phyloP scores from a whole-genome alignment of 2,329 filamentous ascomycete genomes.

The Aschersonia sp. region DNA sequence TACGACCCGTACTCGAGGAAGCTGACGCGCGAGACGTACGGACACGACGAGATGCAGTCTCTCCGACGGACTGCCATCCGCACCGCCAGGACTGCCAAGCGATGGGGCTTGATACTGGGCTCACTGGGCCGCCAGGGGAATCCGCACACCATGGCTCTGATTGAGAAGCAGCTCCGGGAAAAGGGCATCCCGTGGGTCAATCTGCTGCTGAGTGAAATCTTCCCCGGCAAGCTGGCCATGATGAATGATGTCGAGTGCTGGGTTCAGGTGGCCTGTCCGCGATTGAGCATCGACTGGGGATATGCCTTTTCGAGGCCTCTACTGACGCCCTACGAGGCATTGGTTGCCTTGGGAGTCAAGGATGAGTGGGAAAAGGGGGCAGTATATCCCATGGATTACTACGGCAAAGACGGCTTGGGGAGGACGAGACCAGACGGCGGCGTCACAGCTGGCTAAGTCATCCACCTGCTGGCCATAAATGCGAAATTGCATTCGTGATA shows the following conservation, averaged over 20 bases:
- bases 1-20: conserved; percentile 94
- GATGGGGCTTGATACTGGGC: conserved; percentile 92
- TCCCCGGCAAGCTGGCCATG: conserved; percentile 84
- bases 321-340: conserved; percentile 86
- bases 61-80: conserved; percentile 65
- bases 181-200: conserved; percentile 71
- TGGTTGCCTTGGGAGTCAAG: conserved; percentile 70
- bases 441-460: not conserved
- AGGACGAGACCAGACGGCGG: conserved; percentile 44
- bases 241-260: conserved; percentile 93
- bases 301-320: conserved; percentile 86
- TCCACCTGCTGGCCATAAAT: no score
- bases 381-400: conserved; percentile 96
- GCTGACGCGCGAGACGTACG: conserved; percentile 81
- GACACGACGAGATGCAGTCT: conserved; percentile 78
- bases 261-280: conserved; percentile 96
- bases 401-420: conserved; percentile 80
- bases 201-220: conserved; percentile 83
- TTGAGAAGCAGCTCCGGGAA: conserved; percentile 61
- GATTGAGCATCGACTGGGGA: conserved; percentile 95
- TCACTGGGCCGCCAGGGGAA: conserved; percentile 90
- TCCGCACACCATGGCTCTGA: conserved; percentile 76
- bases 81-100: conserved; percentile 60
- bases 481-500: no score
- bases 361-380: conserved; percentile 49